Evolutionary conservation across 2,329 filamentous ascomycete genomes (phyloP), one percentile per base, ranked within the genome.

Genomic region (Kalaharituber pfeilii): DNA sequence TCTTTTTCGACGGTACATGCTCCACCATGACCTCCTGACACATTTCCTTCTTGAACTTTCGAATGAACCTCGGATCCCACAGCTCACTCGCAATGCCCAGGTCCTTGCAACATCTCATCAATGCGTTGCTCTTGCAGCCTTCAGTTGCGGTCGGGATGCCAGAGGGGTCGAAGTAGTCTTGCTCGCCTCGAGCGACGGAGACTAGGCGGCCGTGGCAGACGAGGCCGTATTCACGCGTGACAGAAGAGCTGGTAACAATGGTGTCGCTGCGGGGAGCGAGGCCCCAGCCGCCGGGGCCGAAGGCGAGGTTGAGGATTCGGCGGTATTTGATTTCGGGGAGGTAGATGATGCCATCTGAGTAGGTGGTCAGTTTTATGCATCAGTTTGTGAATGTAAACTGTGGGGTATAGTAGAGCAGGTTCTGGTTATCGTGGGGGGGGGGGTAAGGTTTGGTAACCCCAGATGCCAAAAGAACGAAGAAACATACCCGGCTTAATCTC

Each of bases 101-200:
- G 68, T 98, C 91, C 72, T 98, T 98, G 74, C 91, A 96, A 76
- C 89, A 96, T 56, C 91, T 84, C 81, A 96, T 93, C 62, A 98
- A 75, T 11, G 91, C 91, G 67, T 98, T 98, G 59, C 87, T 94
- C 71, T 95, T 95, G 75, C 87, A 94, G 52, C 91, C 91, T 70
- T 98, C 91, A 57, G 88, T 88, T 7, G 91, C 88, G 1, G 88
- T 94, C 25, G 91, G 87, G 59, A 98, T 87, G 53, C 84, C 83
- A 62, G 95, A 88, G 29, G 86, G 77, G 62, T 78, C 79, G 71
- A 96, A 98, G 71, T 93, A 98, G 62, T 84, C 79, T 72, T 94
- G 89, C 69, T 96, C 91, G 66, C 91, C 91, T 61, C 91, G 84
- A 0, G 91, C 87, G 62, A 96, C 84, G 26, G 84, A 87, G 45